These are phyloP conservation scores for Apiotrichum domesticum DNA, from an alignment of 1,284 basidiomycete species.

Conservation along the genomic window DNA sequence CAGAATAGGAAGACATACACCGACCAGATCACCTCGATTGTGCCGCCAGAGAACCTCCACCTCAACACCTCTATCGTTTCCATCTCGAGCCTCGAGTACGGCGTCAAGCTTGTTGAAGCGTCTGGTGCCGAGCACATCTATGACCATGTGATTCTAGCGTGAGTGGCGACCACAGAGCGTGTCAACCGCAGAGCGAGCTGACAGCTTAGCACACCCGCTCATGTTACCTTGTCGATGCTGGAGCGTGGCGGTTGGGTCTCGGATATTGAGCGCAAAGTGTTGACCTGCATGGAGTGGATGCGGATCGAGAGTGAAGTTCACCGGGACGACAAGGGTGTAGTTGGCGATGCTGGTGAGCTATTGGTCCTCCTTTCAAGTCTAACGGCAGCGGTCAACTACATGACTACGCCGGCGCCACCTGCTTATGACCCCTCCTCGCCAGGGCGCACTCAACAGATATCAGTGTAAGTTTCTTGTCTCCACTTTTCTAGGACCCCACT, in stretches of 20 bases:
- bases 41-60: conserved; percentile 57
- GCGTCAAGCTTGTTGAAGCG: conserved; percentile 35
- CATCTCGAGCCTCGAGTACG: conserved; percentile 26
- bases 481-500: conserved; percentile 15
- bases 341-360: neutral
- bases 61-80: conserved; percentile 55
- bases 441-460: conserved; percentile 44
- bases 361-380: neutral
- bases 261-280: conserved; percentile 55
- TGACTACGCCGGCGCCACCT: conserved; percentile 7
- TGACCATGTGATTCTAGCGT: conserved; percentile 72
- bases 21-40: conserved; percentile 55
- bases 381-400: neutral
- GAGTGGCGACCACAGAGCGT: conserved; percentile 23
- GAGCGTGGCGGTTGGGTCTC: conserved; percentile 54
- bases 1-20: conserved; percentile 54
- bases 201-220: conserved; percentile 54
- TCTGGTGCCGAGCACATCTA: conserved; percentile 48
- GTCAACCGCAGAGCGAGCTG: neutral
- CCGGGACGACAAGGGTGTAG: conserved; percentile 53
- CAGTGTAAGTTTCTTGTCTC: conserved; percentile 53
- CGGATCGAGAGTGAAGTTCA: conserved; percentile 66
- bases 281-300: conserved; percentile 62
- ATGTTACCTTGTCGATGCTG: conserved; percentile 59
- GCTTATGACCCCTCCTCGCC: conserved; percentile 7